A percentile compares a stretch with the other conserved stretches of the same genome.
Conservation (phyloP, 768 basidiomycete genomes). For the Phlebiopsis gigantea region DNA sequence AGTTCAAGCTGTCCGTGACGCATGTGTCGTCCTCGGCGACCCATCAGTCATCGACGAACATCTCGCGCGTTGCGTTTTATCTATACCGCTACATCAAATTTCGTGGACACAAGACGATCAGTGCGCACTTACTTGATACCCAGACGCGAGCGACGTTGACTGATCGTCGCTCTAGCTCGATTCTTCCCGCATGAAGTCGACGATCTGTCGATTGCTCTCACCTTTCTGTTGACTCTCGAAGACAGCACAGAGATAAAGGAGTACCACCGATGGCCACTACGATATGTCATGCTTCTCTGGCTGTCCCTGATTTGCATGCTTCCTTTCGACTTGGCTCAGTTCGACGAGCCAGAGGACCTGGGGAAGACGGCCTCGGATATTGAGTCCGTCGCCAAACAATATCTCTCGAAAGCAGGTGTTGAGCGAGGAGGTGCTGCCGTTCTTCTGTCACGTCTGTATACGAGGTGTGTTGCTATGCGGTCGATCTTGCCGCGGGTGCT, state of each 20-base stretch:
- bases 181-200: slow-evolving; percentile 91
- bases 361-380: slow-evolving; percentile 53
- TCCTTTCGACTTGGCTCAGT: slow-evolving; percentile 86
- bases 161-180: slow-evolving; percentile 50
- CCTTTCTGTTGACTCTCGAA: slow-evolving; percentile 49
- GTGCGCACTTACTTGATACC: slow-evolving; percentile 40
- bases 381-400: slow-evolving; percentile 51
- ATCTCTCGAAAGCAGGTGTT: slow-evolving; percentile 66
- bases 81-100: slow-evolving; percentile 83
- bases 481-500: slow-evolving; percentile 6
- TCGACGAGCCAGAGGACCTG: slow-evolving; percentile 55
- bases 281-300: slow-evolving; percentile 86
- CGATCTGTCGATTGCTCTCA: slow-evolving; percentile 72
- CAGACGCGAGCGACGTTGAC: background rate
- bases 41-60: slow-evolving; percentile 26
- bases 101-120: slow-evolving; percentile 86
- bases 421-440: slow-evolving; percentile 82
- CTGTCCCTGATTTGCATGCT: slow-evolving; percentile 91
- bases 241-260: slow-evolving; percentile 35
- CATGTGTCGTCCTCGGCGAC: background rate
- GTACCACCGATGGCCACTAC: slow-evolving; percentile 63
- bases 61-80: slow-evolving; percentile 51
- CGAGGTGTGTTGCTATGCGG: slow-evolving; percentile 41
- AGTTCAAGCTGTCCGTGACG: slow-evolving; percentile 39
- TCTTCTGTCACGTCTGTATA: slow-evolving; percentile 77